Evolutionary conservation across 1,284 basidiomycete genomes (phyloP), one percentile per base, ranked within the genome.

Genomic region (Ustanciosporium gigantosporum): DNA sequence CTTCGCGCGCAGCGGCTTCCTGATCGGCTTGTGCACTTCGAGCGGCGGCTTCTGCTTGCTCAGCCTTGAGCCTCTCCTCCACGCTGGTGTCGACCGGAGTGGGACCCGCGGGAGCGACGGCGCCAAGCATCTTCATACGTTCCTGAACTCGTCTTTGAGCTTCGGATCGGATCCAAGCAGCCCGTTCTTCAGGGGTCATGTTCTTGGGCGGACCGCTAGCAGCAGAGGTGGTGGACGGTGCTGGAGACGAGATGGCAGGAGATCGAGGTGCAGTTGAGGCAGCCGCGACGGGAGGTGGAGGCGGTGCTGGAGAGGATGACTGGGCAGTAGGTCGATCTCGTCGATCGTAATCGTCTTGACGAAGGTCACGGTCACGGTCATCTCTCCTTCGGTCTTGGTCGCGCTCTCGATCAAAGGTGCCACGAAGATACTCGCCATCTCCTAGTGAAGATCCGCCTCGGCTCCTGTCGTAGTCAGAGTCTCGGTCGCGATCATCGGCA

Each of bases 121-220:
- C 82, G 14, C 95, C 94, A 3, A 97, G 83, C 8, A 88, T 88
- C 31, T 86, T 85, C 83, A 90, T 91, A 24, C 94, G 88, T 34
- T 88, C 91, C 68, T 91, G 86, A 27, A 96, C 85, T 35, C 89
- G 85, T 17, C 86, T 84, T 72, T 90, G 87, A 1, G 91, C 94
- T 77, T 95, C 87, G 3, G 86, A 86, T 16, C 86, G 86, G 61
- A 90, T 85, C 74, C 83, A 91, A 0, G 89, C 90, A 45, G 85
- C 82, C 9, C 90, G 86, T 74, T 97, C 90, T 62, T 88, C 91
- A 0, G 87, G 81, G 0, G 90, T 87, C 88, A 96, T 90, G 53
- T 84, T 87, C 78, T 88, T 37, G 81, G 83, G 82, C 8, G 86
- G 83, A 8, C 85, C 82, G 2, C 82, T 79, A 9, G 81, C 35